Evolutionary conservation across 208 protist species (phyloP).

Genomic region (Trichomonas vaginalis): DNA sequence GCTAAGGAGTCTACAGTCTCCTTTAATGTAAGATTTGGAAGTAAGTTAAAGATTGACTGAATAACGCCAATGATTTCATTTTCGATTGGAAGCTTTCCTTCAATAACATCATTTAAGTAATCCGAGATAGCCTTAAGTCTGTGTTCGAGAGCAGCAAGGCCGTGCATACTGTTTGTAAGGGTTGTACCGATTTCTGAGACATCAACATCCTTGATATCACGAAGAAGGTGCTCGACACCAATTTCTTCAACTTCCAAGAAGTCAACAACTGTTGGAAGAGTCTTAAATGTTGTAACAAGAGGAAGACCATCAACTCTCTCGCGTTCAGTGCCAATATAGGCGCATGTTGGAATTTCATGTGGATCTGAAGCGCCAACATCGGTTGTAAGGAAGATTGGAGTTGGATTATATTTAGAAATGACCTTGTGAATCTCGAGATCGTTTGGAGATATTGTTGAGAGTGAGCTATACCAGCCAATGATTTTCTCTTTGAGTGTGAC

Average conservation of each 20-base stretch:
- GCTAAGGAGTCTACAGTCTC: slow-evolving; percentile 44
- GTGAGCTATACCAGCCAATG: slow-evolving; percentile 97
- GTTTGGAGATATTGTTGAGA: slow-evolving; percentile 71
- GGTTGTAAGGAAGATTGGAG: slow-evolving; percentile 63
- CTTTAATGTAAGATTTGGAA: slow-evolving; percentile 58
- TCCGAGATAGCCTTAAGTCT: slow-evolving; percentile 62
- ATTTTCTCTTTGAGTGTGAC: slow-evolving; percentile 86
- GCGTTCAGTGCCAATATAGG: neutral
- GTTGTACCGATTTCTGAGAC: slow-evolving; percentile 26
- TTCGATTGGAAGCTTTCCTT: slow-evolving; percentile 56
- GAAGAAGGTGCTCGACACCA: slow-evolving; percentile 96
- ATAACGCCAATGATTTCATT: slow-evolving; percentile 60
- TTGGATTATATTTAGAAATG: slow-evolving; percentile 38
- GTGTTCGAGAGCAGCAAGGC: slow-evolving; percentile 52
- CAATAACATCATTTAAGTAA: slow-evolving; percentile 56
- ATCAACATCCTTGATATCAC: slow-evolving; percentile 66
- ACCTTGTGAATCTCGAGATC: slow-evolving; percentile 83
- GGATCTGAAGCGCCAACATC: slow-evolving; percentile 53
- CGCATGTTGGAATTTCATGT: neutral
- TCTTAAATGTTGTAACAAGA: neutral
- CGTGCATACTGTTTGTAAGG: neutral
- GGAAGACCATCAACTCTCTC: neutral
- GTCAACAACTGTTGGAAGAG: slow-evolving; percentile 27
- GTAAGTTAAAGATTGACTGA: slow-evolving; percentile 72
- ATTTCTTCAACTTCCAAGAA: slow-evolving; percentile 61